Evolutionary conservation across 345 rosid genomes (phyloP), one percentile per base, ranked within the genome.

Genomic region (Sonneratia caseolaris): DNA sequence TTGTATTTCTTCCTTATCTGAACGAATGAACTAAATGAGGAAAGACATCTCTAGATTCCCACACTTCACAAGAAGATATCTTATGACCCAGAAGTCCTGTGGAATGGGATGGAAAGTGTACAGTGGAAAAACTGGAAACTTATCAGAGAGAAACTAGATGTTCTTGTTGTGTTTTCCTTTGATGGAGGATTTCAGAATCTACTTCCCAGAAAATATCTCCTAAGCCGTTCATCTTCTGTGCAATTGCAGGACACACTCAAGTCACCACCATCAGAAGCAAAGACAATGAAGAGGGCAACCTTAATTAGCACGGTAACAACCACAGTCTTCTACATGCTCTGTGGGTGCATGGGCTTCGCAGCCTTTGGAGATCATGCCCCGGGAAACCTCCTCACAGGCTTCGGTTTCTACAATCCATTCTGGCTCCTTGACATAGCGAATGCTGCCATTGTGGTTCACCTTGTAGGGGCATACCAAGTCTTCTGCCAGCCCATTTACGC

Each of bases 381-480:
- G 0, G 85, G 85, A 37, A 82, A 82, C 49, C 82, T 79, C 57
- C 77, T 82, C n/a, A 82, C 85, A 0, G 85, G 82, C 0, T 82
- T 82, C 9, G 85, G 85, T 1, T 82, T 82, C 68, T 82, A 82
- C 43, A 82, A 82, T 76, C 85, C 85, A 36, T 82, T 49, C 66
- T 82, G 85, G 85, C 82, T 82, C n/a, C 80, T 82, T 6, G 85
- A 82, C 73, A 79, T 82, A 24, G 84, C 80, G 21, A 81, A 81
- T 42, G 80, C 73, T 2, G 84, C 84, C 37, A 79, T 81, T 5
- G 85, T 79, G 3, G 62, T 82, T 53, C 85, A 82, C 69, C 79
- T 82, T 24, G 75, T 79, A 22, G 82, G 82, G 12, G 85, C 85
- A 13, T 82, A 82, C 80, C 85, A 82, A 70, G 85, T 82, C 76